Base-by-base conservation (phyloP, 1,284 basidiomycete species). In the Gomphus bonarii region DNA sequence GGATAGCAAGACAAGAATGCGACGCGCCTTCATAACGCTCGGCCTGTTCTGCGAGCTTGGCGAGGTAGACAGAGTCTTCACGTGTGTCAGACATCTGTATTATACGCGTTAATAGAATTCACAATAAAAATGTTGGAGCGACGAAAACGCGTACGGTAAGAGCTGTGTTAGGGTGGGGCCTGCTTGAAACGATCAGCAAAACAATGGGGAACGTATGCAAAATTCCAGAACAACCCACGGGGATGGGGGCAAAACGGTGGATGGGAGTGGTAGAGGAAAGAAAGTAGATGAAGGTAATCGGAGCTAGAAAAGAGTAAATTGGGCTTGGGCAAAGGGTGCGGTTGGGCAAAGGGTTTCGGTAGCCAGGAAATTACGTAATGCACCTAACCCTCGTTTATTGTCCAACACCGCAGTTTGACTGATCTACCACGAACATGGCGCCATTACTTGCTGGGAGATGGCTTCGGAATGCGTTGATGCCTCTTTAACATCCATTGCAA, bases 31-130 rank as follows among this genome's bases (percentile, higher is more conserved):
- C 94, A 72, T 97, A 97, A 61, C 94, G 92, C 82, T 97, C 94
- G 66, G 94, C 94, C 80, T 95, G 92, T 80, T 95, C 93, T 73
- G 92, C 91, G 80, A 97, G 92, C 90, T 97, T 97, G 78, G 94
- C 94, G 74, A 97, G 93, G 84, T 97, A 97, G 75, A 97, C 94
- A 69, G 89, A 93, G 75, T 95, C 93, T 84, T 95, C 92, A 72
- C 92, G 91, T 70, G 85, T 80, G 69, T 87, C 85, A 69, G 88
- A 73, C 91, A 93, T 93, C 81, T 82, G 60, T 16, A 56, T 22
- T 43, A 55, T 44, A 50, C 44, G 59, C 46, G 43, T 22, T 35
- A 61, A 70, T 61, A 57, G 60, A 63, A n/a, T 14, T 40, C 22
- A 20, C 28, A 51, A 54, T 49, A 60, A 54, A 50, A 61, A 58